phyloP scores from a whole-genome alignment of 176 grass and related monocot genomes.

The Canna indica region DNA sequence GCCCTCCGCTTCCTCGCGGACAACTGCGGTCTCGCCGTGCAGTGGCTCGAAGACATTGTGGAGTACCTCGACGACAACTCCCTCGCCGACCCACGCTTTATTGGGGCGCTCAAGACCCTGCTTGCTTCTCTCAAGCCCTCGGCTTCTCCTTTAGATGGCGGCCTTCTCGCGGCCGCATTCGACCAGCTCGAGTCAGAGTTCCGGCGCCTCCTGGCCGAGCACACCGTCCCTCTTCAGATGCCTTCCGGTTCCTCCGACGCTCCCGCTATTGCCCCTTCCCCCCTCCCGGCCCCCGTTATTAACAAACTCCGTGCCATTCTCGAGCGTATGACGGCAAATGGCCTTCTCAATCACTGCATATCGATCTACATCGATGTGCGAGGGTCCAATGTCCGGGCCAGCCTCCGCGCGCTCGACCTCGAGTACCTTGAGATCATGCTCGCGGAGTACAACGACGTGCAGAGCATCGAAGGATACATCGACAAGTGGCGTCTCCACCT shows the following conservation, averaged over 20 bases:
- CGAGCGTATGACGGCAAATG: slow-evolving; percentile 33
- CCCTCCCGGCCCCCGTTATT: slow-evolving; percentile 31
- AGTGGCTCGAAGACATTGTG: slow-evolving; percentile 82
- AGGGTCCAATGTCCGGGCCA: slow-evolving; percentile 14
- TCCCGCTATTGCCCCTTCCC: slow-evolving; percentile 11
- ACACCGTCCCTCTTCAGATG: slow-evolving; percentile 44
- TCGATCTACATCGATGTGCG: slow-evolving; percentile 19
- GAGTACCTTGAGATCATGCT: slow-evolving; percentile 19
- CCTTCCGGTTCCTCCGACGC: slow-evolving; percentile 9
- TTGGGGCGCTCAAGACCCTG: slow-evolving; percentile 37
- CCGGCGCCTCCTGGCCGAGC: slow-evolving; percentile 41
- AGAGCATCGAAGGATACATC: slow-evolving; percentile 13
- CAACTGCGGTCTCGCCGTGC: slow-evolving; percentile 68
- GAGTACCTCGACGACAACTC: slow-evolving; percentile 75
- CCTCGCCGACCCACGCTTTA: slow-evolving; percentile 66
- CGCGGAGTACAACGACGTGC: slow-evolving; percentile 8
- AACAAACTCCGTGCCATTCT: slow-evolving; percentile 58
- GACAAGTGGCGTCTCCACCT: slow-evolving; percentile 21
- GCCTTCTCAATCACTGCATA: slow-evolving; percentile 10
- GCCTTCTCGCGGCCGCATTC: slow-evolving; percentile 59
- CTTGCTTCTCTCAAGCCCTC: slow-evolving; percentile 28
- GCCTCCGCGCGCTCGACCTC: slow-evolving; percentile 11
- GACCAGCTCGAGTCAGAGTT: slow-evolving; percentile 58
- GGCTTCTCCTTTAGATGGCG: slow-evolving; percentile 23
- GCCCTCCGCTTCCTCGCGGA: slow-evolving; percentile 58